Base-by-base conservation (phyloP, 2,329 filamentous ascomycete species). In the Aspergillus pseudoterreus region DNA sequence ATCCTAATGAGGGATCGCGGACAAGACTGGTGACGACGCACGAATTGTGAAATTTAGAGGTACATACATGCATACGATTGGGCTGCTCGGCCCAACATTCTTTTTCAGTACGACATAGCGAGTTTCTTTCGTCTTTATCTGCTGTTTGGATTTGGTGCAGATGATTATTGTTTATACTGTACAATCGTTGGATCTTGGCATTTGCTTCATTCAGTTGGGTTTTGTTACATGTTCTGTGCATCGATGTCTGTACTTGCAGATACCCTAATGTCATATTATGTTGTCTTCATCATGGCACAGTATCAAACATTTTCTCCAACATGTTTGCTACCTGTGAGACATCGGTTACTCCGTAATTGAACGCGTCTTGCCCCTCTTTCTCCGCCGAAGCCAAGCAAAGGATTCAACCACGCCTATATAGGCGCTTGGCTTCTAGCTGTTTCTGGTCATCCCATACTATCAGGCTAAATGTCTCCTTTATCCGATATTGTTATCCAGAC, bases 1-100 rank as follows among this genome's bases (percentile, higher is more conserved):
- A 73, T 75, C 27, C 53, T 75, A 39, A 75, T 75, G 72, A 67
- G 67, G 52, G 72, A 75, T 55, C 69, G 72, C 10, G 72, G 72
- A 8, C 72, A 75, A 63, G 71, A 74, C 56, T 75, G 72, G 71
- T 74, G 65, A 33, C 21, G 33, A 52, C 35, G 43, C 38, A 49
- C 39, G n/a, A 42, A 42, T 42, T n/a, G n/a, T n/a, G 17, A 42
- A 12, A 12, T 19, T 21, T 17, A 12, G 39, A 57, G 39, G 46
- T 53, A 53, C 50, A 51, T 49, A 53, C 36, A 22, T 43, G 42
- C 33, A 47, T 35, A 52, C 45, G 44, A 19, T 22, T 48, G 35
- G 38, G 50, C 47, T 46, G 46, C 17, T 42, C 6, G 24, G 24
- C 11, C 22, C 10, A 24, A 33, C 15, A 19, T 43, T 11, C 15